These are phyloP conservation scores for Rhamnella rubrinervis DNA, from an alignment of 331 rosid species.

Conservation along the genomic window DNA sequence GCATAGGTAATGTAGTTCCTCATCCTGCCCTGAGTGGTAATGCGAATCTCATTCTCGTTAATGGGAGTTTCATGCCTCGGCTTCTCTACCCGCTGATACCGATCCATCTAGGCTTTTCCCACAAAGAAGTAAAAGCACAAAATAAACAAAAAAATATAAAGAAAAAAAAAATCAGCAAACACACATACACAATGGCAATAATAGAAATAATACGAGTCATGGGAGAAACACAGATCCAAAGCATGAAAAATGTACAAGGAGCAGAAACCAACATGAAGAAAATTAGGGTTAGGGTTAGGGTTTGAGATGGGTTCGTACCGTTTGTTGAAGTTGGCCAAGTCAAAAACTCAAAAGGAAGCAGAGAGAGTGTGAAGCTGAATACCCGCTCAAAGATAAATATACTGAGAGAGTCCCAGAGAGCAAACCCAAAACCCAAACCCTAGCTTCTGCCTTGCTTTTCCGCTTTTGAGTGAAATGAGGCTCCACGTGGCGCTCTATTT, in stretches of 20 bases:
- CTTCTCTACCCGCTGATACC: conserved; percentile 10
- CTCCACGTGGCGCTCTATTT: too few relatives aligned
- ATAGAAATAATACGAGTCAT: too few relatives aligned
- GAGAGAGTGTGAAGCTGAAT: background rate
- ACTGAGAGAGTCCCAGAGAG: background rate
- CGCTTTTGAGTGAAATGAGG: too few relatives aligned
- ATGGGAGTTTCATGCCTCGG: conserved; percentile 8
- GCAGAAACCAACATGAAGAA: background rate
- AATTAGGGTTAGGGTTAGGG: conserved; percentile 14
- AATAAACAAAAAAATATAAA: too few relatives aligned
- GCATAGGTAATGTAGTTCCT: conserved; percentile 11
- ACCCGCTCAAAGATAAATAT: conserved; percentile 15
- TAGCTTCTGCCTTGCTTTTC: background rate
- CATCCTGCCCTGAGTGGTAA: conserved; percentile 9
- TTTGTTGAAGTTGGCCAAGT: conserved; percentile 1
- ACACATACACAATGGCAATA: too few relatives aligned
- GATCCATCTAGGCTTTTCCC: background rate
- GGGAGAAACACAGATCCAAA: background rate
- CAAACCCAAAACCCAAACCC: conserved; percentile 1
- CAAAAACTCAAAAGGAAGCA: too few relatives aligned
- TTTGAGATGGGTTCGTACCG: background rate
- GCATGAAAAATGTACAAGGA: background rate
- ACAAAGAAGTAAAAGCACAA: too few relatives aligned
- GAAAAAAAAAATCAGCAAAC: too few relatives aligned
- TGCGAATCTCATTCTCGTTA: conserved; percentile 10